Percentiles rank a stretch among this genome's conserved stretches.
phyloP scores from a whole-genome alignment of 176 grass and related monocot species.

The Oryza australiensis region DNA sequence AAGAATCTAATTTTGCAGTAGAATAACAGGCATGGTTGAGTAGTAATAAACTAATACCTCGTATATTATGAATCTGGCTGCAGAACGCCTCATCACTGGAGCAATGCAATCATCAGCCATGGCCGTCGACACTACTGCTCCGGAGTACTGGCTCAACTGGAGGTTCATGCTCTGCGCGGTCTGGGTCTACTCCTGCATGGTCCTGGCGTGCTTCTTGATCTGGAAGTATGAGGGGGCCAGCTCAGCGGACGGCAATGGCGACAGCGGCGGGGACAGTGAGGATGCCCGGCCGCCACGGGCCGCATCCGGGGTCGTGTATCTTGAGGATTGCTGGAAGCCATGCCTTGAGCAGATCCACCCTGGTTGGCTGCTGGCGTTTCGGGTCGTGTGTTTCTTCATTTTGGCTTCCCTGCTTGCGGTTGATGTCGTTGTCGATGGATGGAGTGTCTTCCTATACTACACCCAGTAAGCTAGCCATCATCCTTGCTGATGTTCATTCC shows the following conservation, averaged over 20 bases:
- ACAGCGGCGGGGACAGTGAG: slow-evolving; percentile 9
- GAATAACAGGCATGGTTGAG: not conserved
- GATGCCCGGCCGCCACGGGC: not conserved
- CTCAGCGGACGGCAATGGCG: not conserved
- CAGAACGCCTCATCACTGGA: not conserved
- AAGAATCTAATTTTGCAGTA: slow-evolving; percentile 17
- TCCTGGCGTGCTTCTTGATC: slow-evolving; percentile 46
- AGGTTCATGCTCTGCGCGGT: slow-evolving; percentile 49
- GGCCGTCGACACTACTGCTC: slow-evolving; percentile 43
- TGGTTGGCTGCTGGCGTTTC: slow-evolving; percentile 71
- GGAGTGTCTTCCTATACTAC: slow-evolving; percentile 66
- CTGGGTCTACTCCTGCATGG: slow-evolving; percentile 56
- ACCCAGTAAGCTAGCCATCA: slow-evolving; percentile 62
- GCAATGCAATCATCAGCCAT: slow-evolving; percentile 38
- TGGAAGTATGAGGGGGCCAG: slow-evolving; percentile 45
- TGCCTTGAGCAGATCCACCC: slow-evolving; percentile 70
- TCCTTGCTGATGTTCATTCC: not conserved
- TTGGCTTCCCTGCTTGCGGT: slow-evolving; percentile 45
- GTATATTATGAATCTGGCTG: not conserved
- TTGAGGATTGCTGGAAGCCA: slow-evolving; percentile 68
- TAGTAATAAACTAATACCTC: slow-evolving; percentile 28
- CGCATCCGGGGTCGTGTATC: slow-evolving; percentile 41
- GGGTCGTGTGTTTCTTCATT: slow-evolving; percentile 49
- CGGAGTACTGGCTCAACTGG: slow-evolving; percentile 66
- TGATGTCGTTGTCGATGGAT: slow-evolving; percentile 56